Conservation (phyloP, 2,329 filamentous ascomycete species). For the Colletotrichum sp. region DNA sequence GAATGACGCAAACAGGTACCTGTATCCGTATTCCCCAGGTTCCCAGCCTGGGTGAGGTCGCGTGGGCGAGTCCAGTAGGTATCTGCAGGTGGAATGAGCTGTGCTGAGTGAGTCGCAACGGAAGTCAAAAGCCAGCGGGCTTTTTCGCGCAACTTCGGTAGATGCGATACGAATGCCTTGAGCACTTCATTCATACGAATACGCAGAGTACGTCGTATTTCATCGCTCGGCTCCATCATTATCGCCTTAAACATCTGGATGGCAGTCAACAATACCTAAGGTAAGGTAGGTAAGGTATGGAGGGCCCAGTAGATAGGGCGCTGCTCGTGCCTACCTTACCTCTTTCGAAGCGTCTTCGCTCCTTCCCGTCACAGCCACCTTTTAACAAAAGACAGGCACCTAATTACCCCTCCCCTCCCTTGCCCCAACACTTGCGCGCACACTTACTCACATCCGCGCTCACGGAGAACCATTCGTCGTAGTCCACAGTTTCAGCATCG, state of each 20-base stretch:
- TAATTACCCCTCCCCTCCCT: neutral
- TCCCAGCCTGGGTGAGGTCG: neutral
- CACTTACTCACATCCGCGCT: neutral
- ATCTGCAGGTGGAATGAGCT: neutral
- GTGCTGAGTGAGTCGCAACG: neutral
- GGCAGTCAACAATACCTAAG: neutral
- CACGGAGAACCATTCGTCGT: neutral
- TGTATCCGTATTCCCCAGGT: neutral
- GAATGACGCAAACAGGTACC: conserved; percentile 3
- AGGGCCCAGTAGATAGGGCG: neutral
- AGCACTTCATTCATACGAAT: neutral
- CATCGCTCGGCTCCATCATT: neutral
- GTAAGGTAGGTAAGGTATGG: neutral
- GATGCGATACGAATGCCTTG: neutral
- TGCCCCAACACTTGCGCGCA: neutral
- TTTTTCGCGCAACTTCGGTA: neutral
- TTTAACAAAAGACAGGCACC: neutral
- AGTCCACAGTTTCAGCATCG: neutral
- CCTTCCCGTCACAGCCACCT: neutral
- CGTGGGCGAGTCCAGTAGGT: neutral
- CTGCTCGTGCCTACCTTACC: neutral
- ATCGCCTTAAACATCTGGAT: neutral
- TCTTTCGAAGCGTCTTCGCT: neutral
- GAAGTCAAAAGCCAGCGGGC: neutral
- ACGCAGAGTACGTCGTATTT: neutral